Evolutionary conservation across 441 rosid species (phyloP).

Genomic region (Gossypium davidsonii): DNA sequence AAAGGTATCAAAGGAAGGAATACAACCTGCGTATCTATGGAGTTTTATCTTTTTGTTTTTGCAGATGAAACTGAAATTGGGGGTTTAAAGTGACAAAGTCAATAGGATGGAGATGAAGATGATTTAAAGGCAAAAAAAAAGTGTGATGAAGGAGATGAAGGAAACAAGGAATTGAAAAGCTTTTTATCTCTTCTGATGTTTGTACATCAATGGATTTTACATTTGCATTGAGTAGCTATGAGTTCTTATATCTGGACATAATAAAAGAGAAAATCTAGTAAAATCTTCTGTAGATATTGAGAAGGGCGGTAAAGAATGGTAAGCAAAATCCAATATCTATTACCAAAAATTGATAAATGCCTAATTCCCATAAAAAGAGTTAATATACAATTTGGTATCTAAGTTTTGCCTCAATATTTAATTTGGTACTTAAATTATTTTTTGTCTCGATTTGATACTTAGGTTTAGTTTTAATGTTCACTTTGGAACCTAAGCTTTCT

Average conservation of each 20-base stretch:
- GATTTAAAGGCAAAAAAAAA: not conserved
- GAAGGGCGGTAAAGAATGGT: not conserved
- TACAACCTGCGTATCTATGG: not conserved
- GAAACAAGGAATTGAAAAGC: not conserved
- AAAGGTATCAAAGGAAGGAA: conserved; percentile 12
- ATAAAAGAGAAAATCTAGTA: not conserved
- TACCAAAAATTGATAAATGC: not conserved
- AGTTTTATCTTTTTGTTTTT: conserved; percentile 7
- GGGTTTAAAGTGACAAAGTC: conserved; percentile 19
- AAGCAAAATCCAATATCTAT: not conserved
- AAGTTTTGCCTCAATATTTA: too few species aligned
- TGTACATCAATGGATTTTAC: conserved; percentile 11
- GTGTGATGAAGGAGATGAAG: not conserved
- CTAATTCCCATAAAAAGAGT: not conserved
- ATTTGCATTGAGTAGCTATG: not conserved
- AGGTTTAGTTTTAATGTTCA: too few species aligned
- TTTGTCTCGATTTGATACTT: too few species aligned
- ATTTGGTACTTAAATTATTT: too few species aligned
- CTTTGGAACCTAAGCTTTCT: too few species aligned
- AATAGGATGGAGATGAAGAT: not conserved
- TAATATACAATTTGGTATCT: not conserved
- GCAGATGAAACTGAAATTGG: conserved; percentile 12
- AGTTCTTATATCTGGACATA: not conserved
- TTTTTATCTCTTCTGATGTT: not conserved
- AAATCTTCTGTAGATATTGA: not conserved